Evolutionary conservation across 2,329 filamentous ascomycete genomes (phyloP), one percentile per base, ranked within the genome.

Genomic region (Diaporthe citriasiana): DNA sequence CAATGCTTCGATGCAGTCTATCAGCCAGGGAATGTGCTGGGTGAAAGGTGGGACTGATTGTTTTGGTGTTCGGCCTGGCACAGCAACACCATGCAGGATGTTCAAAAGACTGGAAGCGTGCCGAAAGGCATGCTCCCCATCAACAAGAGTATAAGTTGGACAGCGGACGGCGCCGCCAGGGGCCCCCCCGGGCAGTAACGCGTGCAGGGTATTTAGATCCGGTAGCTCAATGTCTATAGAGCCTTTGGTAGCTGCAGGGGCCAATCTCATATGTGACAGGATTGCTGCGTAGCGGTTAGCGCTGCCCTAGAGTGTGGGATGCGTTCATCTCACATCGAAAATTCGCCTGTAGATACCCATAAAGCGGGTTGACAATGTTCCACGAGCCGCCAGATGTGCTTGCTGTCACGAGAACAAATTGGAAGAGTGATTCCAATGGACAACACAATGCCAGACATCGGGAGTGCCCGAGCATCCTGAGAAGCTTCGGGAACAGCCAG

Each of bases 401-500:
- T 35, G 87, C 81, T 12, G 85, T 81, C 35, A 86, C 80, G 76
- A 90, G 83, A 7, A 89, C 77, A 59, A 87, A 85, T 66, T 84
- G 82, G 69, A 91, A 85, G 73, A 92, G 87, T 4, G 82, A 82
- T 76, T 89, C 85, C n/a, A 92, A 87, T 15, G 87, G 85, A 25
- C 84, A 81, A 13, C 84, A 83, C 17, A 92, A 80, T 22, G 84
- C 84, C 45, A 85, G 77, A 74, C 85, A 90, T 55, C 84, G 81
- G 78, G 80, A 79, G 70, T 89, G 87, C 1, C 90, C 90, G 35
- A 93, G 83, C 77, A 93, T 83, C 74, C 82, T 87, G 77, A 91
- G 87, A 56, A 90, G 83, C 80, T 86, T 89, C 63, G 87, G 92
- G 76, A 90, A 88, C 77, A 89, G 85, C 91, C 91, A 93, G 51